Conservation (phyloP, 1,284 basidiomycete genomes). For the Cryptococcus hybrid region DNA sequence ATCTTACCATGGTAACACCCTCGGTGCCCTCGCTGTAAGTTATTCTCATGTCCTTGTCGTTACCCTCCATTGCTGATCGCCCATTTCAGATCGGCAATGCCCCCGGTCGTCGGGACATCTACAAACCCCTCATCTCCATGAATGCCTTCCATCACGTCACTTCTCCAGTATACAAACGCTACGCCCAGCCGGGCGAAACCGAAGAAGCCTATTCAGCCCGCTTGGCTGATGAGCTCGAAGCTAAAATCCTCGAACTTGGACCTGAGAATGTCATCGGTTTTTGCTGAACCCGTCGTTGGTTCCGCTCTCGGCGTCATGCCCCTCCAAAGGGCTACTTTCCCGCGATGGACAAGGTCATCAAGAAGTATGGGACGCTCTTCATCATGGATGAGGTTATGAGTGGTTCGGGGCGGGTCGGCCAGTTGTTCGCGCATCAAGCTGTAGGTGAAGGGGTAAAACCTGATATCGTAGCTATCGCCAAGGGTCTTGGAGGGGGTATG, state of each 20-base stretch:
- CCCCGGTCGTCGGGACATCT: slow-evolving; percentile 38
- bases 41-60: too few relatives aligned
- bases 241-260: slow-evolving; percentile 76
- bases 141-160: slow-evolving; percentile 29
- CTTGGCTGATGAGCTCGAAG: slow-evolving; percentile 72
- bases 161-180: slow-evolving; percentile 74
- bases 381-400: slow-evolving; percentile 84
- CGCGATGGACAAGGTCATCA: slow-evolving; percentile 77
- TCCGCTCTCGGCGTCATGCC: slow-evolving; percentile 63
- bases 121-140: slow-evolving; percentile 61
- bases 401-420: slow-evolving; percentile 76
- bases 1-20: slow-evolving; percentile 81
- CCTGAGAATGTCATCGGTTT: slow-evolving; percentile 63
- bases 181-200: slow-evolving; percentile 63
- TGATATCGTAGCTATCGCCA: slow-evolving; percentile 79
- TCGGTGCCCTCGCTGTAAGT: slow-evolving; percentile 51
- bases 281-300: slow-evolving; percentile 58
- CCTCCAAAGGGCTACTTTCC: slow-evolving; percentile 43
- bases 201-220: slow-evolving; percentile 75
- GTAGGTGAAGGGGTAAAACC: slow-evolving; percentile 62
- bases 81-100: slow-evolving; percentile 19
- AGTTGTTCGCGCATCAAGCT: slow-evolving; percentile 58
- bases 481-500: slow-evolving; percentile 87
- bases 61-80: not conserved
- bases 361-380: slow-evolving; percentile 76